Evolutionary conservation across 1,284 basidiomycete species (phyloP).

Genomic region (Malassezia dermatis): DNA sequence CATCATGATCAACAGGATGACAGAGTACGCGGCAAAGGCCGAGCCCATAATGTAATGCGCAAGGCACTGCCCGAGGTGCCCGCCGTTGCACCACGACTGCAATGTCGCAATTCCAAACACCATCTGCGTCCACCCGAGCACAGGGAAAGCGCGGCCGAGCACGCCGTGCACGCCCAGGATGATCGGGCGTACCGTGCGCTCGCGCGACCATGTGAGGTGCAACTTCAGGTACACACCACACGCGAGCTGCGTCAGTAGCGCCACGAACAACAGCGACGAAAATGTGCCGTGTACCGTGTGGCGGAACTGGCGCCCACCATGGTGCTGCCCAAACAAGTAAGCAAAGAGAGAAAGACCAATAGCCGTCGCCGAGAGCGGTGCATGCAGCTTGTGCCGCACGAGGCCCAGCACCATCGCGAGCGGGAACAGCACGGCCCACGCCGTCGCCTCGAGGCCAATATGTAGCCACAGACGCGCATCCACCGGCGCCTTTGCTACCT

Average conservation of each 20-base stretch:
- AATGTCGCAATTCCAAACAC: slow-evolving; percentile 36
- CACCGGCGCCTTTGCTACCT: slow-evolving; percentile 33
- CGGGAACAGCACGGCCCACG: slow-evolving; percentile 41
- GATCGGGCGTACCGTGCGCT: slow-evolving; percentile 63
- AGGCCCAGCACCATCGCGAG: slow-evolving; percentile 45
- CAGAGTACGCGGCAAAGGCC: slow-evolving; percentile 63
- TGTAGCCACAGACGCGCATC: slow-evolving; percentile 42
- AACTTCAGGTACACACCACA: slow-evolving; percentile 84
- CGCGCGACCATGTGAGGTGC: slow-evolving; percentile 61
- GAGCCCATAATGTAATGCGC: slow-evolving; percentile 59
- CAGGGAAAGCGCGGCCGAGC: slow-evolving; percentile 72
- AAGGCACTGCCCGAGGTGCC: slow-evolving; percentile 51
- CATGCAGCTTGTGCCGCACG: slow-evolving; percentile 40
- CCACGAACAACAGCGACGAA: slow-evolving; percentile 32
- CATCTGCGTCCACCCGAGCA: slow-evolving; percentile 59
- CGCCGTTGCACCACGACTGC: slow-evolving; percentile 60
- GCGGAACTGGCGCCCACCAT: slow-evolving; percentile 38
- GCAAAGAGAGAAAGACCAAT: slow-evolving; percentile 31
- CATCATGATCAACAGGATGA: slow-evolving; percentile 71
- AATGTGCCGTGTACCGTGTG: slow-evolving; percentile 43
- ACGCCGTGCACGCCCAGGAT: slow-evolving; percentile 66
- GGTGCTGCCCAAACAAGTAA: slow-evolving; percentile 38
- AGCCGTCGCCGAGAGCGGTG: slow-evolving; percentile 31
- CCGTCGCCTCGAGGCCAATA: slow-evolving; percentile 30
- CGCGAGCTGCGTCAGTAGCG: slow-evolving; percentile 54